Evolutionary conservation across 176 grass and related monocot genomes (phyloP).

Genomic region (Oryza glaberrima): DNA sequence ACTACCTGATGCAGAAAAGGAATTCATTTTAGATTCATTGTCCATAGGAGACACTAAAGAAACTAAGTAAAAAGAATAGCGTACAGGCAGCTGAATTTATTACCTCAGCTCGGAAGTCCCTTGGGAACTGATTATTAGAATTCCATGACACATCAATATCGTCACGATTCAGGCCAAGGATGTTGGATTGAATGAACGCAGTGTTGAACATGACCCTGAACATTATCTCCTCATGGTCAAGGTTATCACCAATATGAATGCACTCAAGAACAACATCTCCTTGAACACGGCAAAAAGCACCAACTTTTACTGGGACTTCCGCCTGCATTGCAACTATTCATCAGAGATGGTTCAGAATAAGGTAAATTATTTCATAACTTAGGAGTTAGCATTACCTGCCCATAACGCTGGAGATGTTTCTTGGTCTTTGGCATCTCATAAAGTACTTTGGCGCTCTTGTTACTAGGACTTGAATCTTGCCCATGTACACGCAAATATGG

Average conservation of each 20-base stretch:
- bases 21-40: constrained; percentile 41
- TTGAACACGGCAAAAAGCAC: constrained; percentile 61
- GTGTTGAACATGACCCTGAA: constrained; percentile 97
- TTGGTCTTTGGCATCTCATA: constrained; percentile 76
- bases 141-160: constrained; percentile 92
- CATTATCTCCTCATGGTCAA: constrained; percentile 78
- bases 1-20: constrained; percentile 59
- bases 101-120: constrained; percentile 91
- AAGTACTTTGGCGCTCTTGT: constrained; percentile 76
- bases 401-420: constrained; percentile 67
- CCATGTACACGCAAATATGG: constrained; percentile 77
- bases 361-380: constrained; percentile 16
- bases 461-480: constrained; percentile 68
- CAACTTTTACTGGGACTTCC: constrained; percentile 50
- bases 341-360: constrained; percentile 39
- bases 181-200: constrained; percentile 85
- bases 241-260: constrained; percentile 68
- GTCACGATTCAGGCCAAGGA: constrained; percentile 74
- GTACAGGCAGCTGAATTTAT: constrained; percentile 15
- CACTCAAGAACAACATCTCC: constrained; percentile 94
- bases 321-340: constrained; percentile 51
- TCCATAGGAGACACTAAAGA: constrained; percentile 19
- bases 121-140: constrained; percentile 79
- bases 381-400: constrained; percentile 61
- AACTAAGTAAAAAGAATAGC: constrained; percentile 23